Base-by-base conservation (phyloP, 1,139 yeast species). In the Pichia inconspicua region DNA sequence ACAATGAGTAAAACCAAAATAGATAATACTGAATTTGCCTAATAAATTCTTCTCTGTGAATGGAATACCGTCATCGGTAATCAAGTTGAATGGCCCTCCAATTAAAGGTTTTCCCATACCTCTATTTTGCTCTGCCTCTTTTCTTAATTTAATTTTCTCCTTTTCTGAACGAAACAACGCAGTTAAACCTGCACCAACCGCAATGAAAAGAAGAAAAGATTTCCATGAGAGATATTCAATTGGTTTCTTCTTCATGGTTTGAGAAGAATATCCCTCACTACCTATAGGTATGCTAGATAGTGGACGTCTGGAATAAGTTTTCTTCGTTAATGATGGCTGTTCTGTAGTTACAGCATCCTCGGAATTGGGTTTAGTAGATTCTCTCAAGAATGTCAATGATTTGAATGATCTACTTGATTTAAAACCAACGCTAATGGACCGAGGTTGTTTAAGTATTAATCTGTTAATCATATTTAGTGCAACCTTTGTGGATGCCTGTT, bases 1-100 rank as follows among this genome's bases (percentile, higher is more conserved):
- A 68, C 98, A 92, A 68, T 89, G 90, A 5, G 96, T 85, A 70
- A 92, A 92, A 0, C 98, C 98, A 68, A 92, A 92, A 67, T 92
- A 92, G 17, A 92, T 66, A 47, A 92, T 72, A 12, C 89, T 78
- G 65, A 87, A 92, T 64, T 78, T 81, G 42, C 92, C 94, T 54
- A 77, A 69, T 62, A 92, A 71, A 59, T 90, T 78, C 51, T 85
- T 72, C 31, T 88, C 80, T 1, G 97, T 86, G 64, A 90, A 92
- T 19, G 66, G 68, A 25, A 82, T 69, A 39, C 90, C 89, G 45
- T 89, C 69, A 39, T 78, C 75, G 62, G 89, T 96, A 5, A 76
- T 65, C 54, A 92, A 70, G 46, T 73, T 71, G 66, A 92, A 92
- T 7, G 89, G 83, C 0, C 98, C 98, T 19, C 98, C 98, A 50